These are phyloP conservation scores for Tranzscheliella williamsii DNA, from an alignment of 1,284 basidiomycete genomes.

Conservation along the genomic window DNA sequence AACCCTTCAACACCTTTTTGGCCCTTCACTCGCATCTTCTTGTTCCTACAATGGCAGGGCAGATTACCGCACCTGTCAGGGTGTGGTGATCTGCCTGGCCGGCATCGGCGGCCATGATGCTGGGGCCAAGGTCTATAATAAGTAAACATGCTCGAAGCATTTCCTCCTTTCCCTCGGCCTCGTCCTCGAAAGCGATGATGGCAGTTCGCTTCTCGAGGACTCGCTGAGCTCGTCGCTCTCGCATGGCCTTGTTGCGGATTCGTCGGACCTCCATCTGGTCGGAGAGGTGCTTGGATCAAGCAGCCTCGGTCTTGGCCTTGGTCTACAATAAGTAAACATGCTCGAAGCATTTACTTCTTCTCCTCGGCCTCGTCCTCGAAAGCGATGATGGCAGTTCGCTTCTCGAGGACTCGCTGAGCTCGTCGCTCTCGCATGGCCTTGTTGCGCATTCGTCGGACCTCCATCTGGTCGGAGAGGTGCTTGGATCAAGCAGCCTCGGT, in stretches of 20 bases:
- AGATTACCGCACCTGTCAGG: no score
- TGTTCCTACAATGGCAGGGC: no score
- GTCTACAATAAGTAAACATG: no score
- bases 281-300: conserved; percentile 91
- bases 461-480: conserved; percentile 97
- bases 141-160: no score
- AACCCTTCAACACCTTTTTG: no score
- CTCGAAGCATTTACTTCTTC: conserved; percentile 61
- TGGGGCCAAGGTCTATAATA: no score
- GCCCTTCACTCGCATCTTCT: no score
- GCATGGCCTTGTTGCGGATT: conserved; percentile 81
- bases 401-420: conserved; percentile 86
- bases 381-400: conserved; percentile 84
- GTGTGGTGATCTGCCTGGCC: no score
- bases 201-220: conserved; percentile 92
- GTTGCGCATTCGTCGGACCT: conserved; percentile 82
- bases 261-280: conserved; percentile 99
- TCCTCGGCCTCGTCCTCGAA: conserved; percentile 70
- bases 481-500: conserved; percentile 99
- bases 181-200: conserved; percentile 79
- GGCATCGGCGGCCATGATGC: no score
- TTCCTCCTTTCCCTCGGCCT: conserved; percentile 62
- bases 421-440: conserved; percentile 95
- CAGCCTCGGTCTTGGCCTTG: conserved; percentile 99
- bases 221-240: conserved; percentile 89